Percentiles rank a stretch among this genome's conserved stretches.
phyloP scores from a whole-genome alignment of 495 filamentous ascomycete species.

The Viridothelium virens region DNA sequence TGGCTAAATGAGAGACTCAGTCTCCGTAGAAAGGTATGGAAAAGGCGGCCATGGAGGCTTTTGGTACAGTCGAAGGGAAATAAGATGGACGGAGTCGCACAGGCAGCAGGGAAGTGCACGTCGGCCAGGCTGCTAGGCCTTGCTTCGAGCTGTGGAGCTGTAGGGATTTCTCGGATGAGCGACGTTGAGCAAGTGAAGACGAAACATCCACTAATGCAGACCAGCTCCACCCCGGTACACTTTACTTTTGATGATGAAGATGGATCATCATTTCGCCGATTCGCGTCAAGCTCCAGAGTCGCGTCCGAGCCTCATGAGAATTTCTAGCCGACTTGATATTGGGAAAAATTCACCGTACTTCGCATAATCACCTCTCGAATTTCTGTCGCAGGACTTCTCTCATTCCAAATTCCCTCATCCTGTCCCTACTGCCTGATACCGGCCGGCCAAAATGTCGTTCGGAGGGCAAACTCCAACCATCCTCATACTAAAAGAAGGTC shows the following conservation, averaged over 20 bases:
- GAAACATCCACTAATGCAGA: not conserved
- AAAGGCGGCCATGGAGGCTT: not conserved
- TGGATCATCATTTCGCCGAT: not conserved
- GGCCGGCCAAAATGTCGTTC: slow-evolving; percentile 65
- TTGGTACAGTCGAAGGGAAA: not conserved
- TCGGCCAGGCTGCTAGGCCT: not conserved
- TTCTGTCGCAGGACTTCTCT: not conserved
- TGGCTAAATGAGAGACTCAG: slow-evolving; percentile 10
- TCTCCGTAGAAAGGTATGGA: slow-evolving; percentile 2
- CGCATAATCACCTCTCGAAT: not conserved
- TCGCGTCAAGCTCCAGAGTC: slow-evolving; percentile 4
- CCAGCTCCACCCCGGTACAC: not conserved
- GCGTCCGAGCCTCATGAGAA: not conserved
- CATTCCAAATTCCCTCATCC: not conserved
- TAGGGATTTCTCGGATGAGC: not conserved
- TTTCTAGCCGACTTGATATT: slow-evolving; percentile 4
- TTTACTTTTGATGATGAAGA: not conserved
- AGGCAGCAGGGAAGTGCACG: not conserved
- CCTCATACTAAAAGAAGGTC: slow-evolving; percentile 95
- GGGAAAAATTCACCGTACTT: not conserved
- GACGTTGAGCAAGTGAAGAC: not conserved
- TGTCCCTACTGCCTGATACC: not conserved
- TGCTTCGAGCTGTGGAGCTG: not conserved
- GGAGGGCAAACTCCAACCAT: slow-evolving; percentile 97
- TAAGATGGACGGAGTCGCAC: not conserved